Percentiles rank a stretch among this genome's conserved stretches.
Evolutionary conservation across 805 yeast genomes (phyloP).

Genomic region (Kodamaea restingae): DNA sequence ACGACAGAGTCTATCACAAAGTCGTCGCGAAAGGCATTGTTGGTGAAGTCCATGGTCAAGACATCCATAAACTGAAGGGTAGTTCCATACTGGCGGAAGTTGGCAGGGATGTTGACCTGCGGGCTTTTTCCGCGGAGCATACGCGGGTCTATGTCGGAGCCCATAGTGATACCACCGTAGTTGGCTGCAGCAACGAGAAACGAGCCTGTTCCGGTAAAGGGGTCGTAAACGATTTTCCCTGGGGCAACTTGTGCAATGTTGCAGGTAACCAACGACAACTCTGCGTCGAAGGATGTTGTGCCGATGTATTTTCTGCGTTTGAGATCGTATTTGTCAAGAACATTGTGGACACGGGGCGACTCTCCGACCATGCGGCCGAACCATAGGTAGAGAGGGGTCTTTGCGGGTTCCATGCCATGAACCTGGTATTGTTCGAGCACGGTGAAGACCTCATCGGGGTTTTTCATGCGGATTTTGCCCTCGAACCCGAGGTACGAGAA

Average conservation of each 20-base stretch:
- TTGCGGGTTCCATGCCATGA: constrained; percentile 44
- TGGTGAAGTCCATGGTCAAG: constrained; percentile 91
- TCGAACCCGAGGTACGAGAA: constrained; percentile 66
- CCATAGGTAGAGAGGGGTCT: constrained; percentile 53
- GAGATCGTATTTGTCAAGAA: constrained; percentile 75
- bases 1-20: constrained; percentile 73
- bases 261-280: constrained; percentile 79
- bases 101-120: constrained; percentile 50
- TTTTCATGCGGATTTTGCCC: constrained; percentile 75
- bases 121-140: constrained; percentile 65
- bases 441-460: constrained; percentile 67
- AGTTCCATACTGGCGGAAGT: constrained; percentile 73
- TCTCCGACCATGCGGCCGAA: constrained; percentile 71
- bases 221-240: constrained; percentile 78
- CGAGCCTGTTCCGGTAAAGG: constrained; percentile 96
- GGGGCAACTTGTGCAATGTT: constrained; percentile 73
- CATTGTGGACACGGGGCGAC: constrained; percentile 58
- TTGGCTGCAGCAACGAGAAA: constrained; percentile 84
- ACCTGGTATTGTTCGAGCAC: constrained; percentile 69
- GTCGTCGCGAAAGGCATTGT: constrained; percentile 67
- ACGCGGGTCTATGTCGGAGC: constrained; percentile 89
- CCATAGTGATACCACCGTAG: constrained; percentile 75
- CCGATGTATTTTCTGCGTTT: constrained; percentile 85
- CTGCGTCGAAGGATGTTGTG: constrained; percentile 96
- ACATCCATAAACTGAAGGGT: constrained; percentile 62